Evolutionary conservation across 1,284 basidiomycete genomes (phyloP).

Genomic region (Sparassis latifolia): DNA sequence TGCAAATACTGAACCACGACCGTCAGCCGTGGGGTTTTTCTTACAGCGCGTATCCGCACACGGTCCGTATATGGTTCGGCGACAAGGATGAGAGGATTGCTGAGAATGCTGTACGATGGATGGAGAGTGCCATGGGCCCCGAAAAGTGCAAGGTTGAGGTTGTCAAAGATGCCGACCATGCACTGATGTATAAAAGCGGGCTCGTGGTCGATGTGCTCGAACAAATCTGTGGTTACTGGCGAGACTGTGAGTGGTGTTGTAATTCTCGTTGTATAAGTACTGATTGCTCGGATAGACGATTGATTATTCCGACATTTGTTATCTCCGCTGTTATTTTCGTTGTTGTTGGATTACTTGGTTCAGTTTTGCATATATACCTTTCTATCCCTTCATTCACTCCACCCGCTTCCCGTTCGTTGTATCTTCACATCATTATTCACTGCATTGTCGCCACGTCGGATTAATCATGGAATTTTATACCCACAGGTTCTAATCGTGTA

Average conservation of each 20-base stretch:
- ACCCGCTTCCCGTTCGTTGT: neutral
- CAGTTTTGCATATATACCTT: conserved; percentile 19
- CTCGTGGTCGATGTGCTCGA: conserved; percentile 90
- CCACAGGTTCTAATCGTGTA: no score
- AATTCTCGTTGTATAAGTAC: neutral
- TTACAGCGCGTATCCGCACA: conserved; percentile 70
- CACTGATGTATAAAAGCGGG: conserved; percentile 84
- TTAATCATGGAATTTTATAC: no score
- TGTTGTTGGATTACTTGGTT: conserved; percentile 30
- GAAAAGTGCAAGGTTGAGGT: conserved; percentile 74
- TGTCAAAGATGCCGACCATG: conserved; percentile 85
- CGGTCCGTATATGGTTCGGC: conserved; percentile 90
- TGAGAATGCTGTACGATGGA: conserved; percentile 82
- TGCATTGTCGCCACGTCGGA: no score
- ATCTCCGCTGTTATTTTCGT: conserved; percentile 8
- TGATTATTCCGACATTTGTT: conserved; percentile 12
- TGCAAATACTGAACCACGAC: conserved; percentile 87
- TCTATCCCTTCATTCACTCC: neutral
- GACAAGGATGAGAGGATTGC: conserved; percentile 90
- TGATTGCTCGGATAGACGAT: conserved; percentile 6
- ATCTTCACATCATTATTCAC: neutral
- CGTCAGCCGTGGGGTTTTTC: conserved; percentile 82
- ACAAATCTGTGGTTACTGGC: conserved; percentile 56
- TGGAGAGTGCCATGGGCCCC: conserved; percentile 81
- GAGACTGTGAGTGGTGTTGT: conserved; percentile 22